Conservation (phyloP, 176 grass and related monocot genomes). For the Raddia guianensis region DNA sequence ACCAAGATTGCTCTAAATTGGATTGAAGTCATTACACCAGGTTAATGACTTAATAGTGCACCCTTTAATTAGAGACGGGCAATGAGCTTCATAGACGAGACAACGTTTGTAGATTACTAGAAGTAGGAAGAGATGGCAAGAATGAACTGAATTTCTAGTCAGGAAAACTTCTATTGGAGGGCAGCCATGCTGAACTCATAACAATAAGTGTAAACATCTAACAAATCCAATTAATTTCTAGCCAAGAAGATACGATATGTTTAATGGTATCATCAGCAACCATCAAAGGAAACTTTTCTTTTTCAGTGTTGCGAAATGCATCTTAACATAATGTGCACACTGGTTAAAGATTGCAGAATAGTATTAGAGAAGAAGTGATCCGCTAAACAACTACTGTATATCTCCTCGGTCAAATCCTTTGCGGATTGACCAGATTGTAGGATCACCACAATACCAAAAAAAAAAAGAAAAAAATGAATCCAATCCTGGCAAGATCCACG, state of each 20-base stretch:
- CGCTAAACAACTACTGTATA: not conserved
- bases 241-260: not conserved
- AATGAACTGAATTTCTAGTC: not conserved
- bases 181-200: constrained; percentile 14
- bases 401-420: not conserved
- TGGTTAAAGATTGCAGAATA: not conserved
- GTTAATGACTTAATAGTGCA: not conserved
- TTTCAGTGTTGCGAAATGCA: not conserved
- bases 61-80: not conserved
- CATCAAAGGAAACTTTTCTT: not conserved
- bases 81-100: not conserved
- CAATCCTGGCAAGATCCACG: not conserved
- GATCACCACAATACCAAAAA: not conserved
- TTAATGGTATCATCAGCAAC: no score
- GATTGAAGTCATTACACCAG: constrained; percentile 3
- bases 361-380: not conserved
- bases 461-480: not conserved
- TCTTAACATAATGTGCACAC: not conserved
- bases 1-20: not conserved
- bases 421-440: not conserved
- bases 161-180: not conserved
- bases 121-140: not conserved
- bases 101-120: not conserved
- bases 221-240: not conserved
- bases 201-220: not conserved